phyloP scores from a whole-genome alignment of 2,329 filamentous ascomycete species.

The Trichoderma semiorbis region DNA sequence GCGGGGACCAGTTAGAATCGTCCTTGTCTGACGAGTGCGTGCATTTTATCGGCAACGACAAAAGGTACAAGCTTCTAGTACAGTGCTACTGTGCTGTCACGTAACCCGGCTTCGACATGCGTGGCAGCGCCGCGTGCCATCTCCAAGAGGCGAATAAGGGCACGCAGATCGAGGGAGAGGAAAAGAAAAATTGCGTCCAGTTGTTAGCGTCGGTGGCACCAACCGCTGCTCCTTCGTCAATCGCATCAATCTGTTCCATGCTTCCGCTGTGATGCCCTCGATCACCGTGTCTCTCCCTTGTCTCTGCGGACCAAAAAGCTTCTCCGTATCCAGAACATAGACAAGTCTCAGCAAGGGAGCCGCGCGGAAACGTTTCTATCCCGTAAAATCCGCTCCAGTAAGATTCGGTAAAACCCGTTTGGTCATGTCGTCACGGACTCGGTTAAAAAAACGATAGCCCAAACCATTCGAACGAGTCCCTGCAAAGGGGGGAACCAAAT shows the following conservation, averaged over 20 bases:
- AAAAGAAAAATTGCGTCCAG: neutral
- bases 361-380: neutral
- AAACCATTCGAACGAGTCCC: slow-evolving; percentile 2
- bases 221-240: neutral
- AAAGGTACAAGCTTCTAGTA: neutral
- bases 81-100: neutral
- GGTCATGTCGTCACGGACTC: slow-evolving; percentile 4
- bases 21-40: slow-evolving; percentile 3
- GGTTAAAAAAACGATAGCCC: slow-evolving; percentile 1
- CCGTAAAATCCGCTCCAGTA: neutral
- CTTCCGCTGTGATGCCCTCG: neutral
- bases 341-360: slow-evolving; percentile 3
- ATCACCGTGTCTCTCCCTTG: neutral
- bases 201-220: slow-evolving; percentile 1
- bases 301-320: neutral
- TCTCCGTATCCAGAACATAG: neutral
- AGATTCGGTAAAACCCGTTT: neutral
- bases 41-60: neutral
- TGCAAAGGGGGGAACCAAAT: slow-evolving; percentile 10
- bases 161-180: neutral
- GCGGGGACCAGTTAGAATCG: neutral
- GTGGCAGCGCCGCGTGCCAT: slow-evolving; percentile 4
- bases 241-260: neutral
- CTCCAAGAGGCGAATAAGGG: neutral
- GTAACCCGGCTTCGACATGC: neutral